A percentile compares a stretch with the other conserved stretches of the same genome.
These are phyloP conservation scores for Neurospora crassa DNA, from an alignment of 2,329 filamentous ascomycete genomes.

Conservation along the genomic window DNA sequence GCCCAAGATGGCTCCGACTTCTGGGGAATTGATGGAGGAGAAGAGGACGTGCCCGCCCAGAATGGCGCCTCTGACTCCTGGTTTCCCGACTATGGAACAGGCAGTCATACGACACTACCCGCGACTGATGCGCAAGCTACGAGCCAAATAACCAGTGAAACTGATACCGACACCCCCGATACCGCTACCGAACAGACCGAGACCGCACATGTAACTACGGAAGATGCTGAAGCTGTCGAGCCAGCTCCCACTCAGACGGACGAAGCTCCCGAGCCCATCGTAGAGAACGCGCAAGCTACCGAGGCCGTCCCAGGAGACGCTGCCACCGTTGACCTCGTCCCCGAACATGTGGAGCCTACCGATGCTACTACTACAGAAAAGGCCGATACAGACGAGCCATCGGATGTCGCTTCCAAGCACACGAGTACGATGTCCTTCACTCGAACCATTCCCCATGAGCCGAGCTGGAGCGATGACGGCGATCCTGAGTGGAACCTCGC, in stretches of 20 bases:
- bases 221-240: not conserved
- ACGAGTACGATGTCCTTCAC: conserved; percentile 54
- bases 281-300: not conserved
- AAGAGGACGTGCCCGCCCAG: not conserved
- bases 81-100: conserved; percentile 23
- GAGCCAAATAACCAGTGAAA: not conserved
- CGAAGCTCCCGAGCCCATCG: not conserved
- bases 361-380: conserved; percentile 2
- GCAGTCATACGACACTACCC: conserved; percentile 17
- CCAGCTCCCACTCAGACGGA: not conserved
- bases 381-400: conserved; percentile 2
- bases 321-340: not conserved
- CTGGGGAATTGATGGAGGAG: not conserved
- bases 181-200: not conserved
- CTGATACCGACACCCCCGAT: not conserved
- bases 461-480: conserved; percentile 49
- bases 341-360: conserved; percentile 1
- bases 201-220: not conserved
- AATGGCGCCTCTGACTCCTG: conserved; percentile 17
- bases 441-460: conserved; percentile 52
- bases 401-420: conserved; percentile 36
- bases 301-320: not conserved
- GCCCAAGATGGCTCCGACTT: not conserved
- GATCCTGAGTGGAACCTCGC: conserved; percentile 48
- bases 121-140: conserved; percentile 8